phyloP scores from a whole-genome alignment of 306 rosid species.

The Vigna reflexopilosa region DNA sequence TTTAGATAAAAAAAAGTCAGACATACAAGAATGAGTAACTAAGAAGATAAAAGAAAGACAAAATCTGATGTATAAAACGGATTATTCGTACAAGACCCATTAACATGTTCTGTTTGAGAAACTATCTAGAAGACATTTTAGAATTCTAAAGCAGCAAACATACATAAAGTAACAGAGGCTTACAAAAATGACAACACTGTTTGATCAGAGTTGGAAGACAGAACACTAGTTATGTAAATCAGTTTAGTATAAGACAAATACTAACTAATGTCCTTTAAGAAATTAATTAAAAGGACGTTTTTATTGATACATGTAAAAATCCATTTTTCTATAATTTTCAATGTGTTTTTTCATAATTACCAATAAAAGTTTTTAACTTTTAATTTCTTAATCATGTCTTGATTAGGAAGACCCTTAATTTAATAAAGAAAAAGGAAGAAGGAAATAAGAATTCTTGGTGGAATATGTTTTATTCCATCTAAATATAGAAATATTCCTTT shows the following conservation, averaged over 20 bases:
- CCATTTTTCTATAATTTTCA: no score
- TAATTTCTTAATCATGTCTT: no score
- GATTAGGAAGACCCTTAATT: no score
- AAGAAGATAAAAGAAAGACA: constrained; percentile 27
- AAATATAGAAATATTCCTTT: background rate
- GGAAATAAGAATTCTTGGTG: background rate
- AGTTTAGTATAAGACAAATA: background rate
- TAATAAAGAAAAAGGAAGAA: no score
- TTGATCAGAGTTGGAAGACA: constrained; percentile 2
- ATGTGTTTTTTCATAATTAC: no score
- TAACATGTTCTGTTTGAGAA: background rate
- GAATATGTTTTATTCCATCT: background rate
- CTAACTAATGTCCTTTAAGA: no score
- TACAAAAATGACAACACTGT: constrained; percentile 23
- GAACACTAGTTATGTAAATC: constrained; percentile 3
- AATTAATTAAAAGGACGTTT: no score
- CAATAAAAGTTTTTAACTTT: no score
- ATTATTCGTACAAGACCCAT: background rate
- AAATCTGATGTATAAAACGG: background rate
- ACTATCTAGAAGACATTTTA: constrained; percentile 21
- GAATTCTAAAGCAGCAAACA: constrained; percentile 5
- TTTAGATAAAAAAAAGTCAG: constrained; percentile 30
- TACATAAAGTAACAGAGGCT: constrained; percentile 11
- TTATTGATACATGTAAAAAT: no score
- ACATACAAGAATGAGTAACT: constrained; percentile 9